Evolutionary conservation across 345 rosid genomes (phyloP).

Genomic region (Pugionium dolabratum): DNA sequence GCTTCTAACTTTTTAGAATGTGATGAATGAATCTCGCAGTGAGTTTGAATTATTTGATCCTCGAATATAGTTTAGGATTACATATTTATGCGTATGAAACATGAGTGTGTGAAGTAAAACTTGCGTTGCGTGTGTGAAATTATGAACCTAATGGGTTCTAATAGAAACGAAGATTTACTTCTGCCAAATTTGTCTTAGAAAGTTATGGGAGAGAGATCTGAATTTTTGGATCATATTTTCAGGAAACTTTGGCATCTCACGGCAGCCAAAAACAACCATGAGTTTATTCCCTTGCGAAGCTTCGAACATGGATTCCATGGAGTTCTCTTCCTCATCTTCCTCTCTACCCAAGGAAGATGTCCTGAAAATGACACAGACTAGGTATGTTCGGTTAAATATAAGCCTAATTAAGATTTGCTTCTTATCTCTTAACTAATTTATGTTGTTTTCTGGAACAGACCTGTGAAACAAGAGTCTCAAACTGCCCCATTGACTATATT

Average conservation of each 20-base stretch:
- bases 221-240: slow-evolving; percentile 17
- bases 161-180: background rate
- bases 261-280: slow-evolving; percentile 51
- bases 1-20: background rate
- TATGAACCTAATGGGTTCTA: background rate
- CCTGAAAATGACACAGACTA: slow-evolving; percentile 39
- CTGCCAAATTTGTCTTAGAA: background rate
- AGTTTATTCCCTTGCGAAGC: slow-evolving; percentile 64
- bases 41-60: slow-evolving; percentile 3
- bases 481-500: slow-evolving; percentile 80
- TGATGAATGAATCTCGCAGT: background rate
- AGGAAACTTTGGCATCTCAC: slow-evolving; percentile 29
- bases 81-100: background rate
- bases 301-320: slow-evolving; percentile 32
- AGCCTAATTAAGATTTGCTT: background rate
- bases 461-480: slow-evolving; percentile 43
- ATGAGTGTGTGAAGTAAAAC: background rate
- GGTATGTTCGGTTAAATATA: slow-evolving; percentile 32
- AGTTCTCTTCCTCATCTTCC: slow-evolving; percentile 42
- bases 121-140: background rate
- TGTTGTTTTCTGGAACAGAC: slow-evolving; percentile 31
- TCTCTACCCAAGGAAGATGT: slow-evolving; percentile 44
- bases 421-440: slow-evolving; percentile 10
- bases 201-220: slow-evolving; percentile 6
- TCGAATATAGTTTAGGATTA: background rate